Conservation (phyloP, 371 early-diverging fungal genomes). For the Mortierella sp. region DNA sequence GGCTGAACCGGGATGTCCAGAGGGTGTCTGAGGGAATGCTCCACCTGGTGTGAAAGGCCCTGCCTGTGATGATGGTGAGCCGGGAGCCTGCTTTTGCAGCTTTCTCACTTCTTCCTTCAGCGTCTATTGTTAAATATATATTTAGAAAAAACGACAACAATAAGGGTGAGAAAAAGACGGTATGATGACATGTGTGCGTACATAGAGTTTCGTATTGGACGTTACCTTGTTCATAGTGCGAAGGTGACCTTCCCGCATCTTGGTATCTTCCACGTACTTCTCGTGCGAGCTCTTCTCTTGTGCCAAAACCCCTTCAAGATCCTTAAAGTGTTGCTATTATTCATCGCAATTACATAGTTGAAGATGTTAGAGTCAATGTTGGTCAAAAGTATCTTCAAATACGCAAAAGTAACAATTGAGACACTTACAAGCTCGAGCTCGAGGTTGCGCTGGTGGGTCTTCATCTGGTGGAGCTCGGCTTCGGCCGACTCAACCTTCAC, state of each 20-base stretch:
- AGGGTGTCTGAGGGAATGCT: conserved; percentile 26
- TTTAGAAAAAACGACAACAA: not conserved
- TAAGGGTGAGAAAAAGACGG: not conserved
- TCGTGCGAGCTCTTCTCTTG: conserved; percentile 53
- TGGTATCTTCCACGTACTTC: conserved; percentile 71
- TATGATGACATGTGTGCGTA: not conserved
- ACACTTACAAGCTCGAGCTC: conserved; percentile 50
- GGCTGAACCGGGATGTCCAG: conserved; percentile 25
- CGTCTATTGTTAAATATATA: conserved; percentile 53
- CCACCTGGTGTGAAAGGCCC: conserved; percentile 32
- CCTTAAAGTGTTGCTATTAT: conserved; percentile 53
- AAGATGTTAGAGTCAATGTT: not conserved
- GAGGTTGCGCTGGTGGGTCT: conserved; percentile 34
- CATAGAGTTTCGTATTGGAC: too few species aligned
- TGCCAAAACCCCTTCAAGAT: conserved; percentile 41
- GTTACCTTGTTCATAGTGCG: conserved; percentile 75
- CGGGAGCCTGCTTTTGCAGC: conserved; percentile 41
- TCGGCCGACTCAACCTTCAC: conserved; percentile 34
- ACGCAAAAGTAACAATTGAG: not conserved
- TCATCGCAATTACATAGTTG: not conserved
- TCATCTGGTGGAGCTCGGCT: conserved; percentile 38
- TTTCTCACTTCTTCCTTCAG: conserved; percentile 76
- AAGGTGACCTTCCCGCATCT: conserved; percentile 73
- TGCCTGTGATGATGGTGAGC: conserved; percentile 32
- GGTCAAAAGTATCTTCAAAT: not conserved